Base-by-base conservation (phyloP, 1,284 basidiomycete genomes). In the Rhodotorula sp. region DNA sequence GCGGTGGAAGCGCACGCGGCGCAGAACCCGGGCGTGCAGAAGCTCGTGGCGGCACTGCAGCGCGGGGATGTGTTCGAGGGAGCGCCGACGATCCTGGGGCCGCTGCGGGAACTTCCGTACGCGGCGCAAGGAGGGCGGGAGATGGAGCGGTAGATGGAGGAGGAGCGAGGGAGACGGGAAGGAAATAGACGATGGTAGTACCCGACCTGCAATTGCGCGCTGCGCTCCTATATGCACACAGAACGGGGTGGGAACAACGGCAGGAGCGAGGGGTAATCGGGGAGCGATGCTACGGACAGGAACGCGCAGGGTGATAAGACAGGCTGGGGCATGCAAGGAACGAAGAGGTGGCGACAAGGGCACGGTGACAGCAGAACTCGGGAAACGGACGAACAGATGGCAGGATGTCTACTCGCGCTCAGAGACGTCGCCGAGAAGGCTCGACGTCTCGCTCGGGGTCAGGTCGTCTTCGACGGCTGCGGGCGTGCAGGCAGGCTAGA, bases 391-490 rank as follows among this genome's bases (percentile, higher is more conserved):
- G 15, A 15, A 29, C 13, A n/a, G 12, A 29, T n/a, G 22, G 48
- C 19, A 5, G 27, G 25, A 10, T 1, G 27, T 13, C 50, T 51
- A 61, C 21, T 55, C 51, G 3, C 55, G 63, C 55, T 64, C 63
- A 7, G 34, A 21, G 13, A 32, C 12, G 36, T 50, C 51, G 51
- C 65, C 59, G 34, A 60, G 51, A 17, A 66, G 41, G 44, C 58
- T 60, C 9, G 58, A 61, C 5, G 57, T 61, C 44, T 60, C 59
- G 58, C 59, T 61, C 27, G 58, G 34, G 12, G 41, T 66, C 22
- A 66, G 53, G n/a, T 66, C 65, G 1, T 66, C 65, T 34, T 66
- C 65, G 51, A 44, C 53, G 13, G 65, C 65, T 66, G 59, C 25
- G 25, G 1, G 13, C 3, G 29, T 1, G 48, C 0, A 5, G 6